A percentile compares a stretch with the other conserved stretches of the same genome.
Conservation (phyloP, 805 yeast species). For the Wickerhamomyces chaumierensis region DNA sequence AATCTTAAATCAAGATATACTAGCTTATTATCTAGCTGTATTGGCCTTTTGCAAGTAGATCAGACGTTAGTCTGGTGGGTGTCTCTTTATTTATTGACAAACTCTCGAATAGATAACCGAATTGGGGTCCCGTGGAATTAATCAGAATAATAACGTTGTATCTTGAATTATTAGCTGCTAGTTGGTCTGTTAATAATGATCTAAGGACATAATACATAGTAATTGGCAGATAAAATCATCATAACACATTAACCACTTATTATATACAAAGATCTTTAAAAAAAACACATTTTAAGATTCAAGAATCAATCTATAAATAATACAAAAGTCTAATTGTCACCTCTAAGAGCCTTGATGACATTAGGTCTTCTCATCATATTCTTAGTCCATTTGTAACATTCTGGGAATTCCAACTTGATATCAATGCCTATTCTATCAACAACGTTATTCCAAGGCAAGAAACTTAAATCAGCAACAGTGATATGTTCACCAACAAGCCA, state of each 20-base stretch:
- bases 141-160: no score
- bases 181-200: no score
- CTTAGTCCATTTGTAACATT: conserved; percentile 92
- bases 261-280: no score
- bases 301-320: neutral
- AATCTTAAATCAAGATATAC: no score
- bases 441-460: conserved; percentile 96
- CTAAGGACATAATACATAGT: no score
- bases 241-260: neutral
- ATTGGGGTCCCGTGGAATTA: no score
- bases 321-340: conserved; percentile 29
- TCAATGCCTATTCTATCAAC: conserved; percentile 88
- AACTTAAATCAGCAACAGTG: conserved; percentile 82
- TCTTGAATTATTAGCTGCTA: no score
- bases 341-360: conserved; percentile 76
- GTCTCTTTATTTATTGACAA: no score
- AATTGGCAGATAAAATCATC: neutral
- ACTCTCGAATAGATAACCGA: no score
- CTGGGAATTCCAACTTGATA: conserved; percentile 81
- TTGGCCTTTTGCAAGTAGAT: no score
- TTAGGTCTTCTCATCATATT: conserved; percentile 94
- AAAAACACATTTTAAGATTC: neutral
- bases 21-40: no score
- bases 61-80: no score
- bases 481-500: conserved; percentile 86